phyloP scores from a whole-genome alignment of 179 eudicot species.

The Heliamphora pulchella region DNA sequence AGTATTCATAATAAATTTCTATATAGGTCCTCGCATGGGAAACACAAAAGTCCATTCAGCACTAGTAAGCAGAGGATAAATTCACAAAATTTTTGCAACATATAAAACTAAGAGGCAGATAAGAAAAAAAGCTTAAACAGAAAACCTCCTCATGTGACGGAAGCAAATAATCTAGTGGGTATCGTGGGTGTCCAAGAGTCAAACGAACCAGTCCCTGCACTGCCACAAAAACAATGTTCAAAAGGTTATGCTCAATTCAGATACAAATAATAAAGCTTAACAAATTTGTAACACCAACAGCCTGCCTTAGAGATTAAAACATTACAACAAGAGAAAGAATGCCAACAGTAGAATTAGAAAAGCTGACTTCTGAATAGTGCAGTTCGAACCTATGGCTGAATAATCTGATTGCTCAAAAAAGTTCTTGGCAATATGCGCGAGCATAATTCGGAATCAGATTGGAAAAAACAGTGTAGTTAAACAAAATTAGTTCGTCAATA shows the following conservation, averaged over 20 bases:
- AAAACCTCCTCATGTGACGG: constrained; percentile 82
- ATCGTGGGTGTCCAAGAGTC: constrained; percentile 64
- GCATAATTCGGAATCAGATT: neutral
- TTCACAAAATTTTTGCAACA: constrained; percentile 5
- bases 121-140: constrained; percentile 9
- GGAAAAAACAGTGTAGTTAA: neutral
- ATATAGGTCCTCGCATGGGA: neutral
- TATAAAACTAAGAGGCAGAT: neutral
- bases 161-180: constrained; percentile 55
- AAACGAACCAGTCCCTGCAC: constrained; percentile 69
- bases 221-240: constrained; percentile 28
- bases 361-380: neutral
- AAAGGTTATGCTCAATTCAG: neutral
- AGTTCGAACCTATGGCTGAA: neutral
- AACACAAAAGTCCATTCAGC: neutral
- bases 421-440: neutral
- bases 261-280: neutral
- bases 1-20: neutral
- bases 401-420: neutral
- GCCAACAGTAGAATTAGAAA: neutral
- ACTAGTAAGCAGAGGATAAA: neutral
- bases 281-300: neutral
- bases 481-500: neutral
- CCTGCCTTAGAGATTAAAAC: neutral
- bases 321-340: neutral